A percentile compares a stretch with the other conserved stretches of the same genome.
These are phyloP conservation scores for Aspergillus neotritici DNA, from an alignment of 2,329 filamentous ascomycete species.

Conservation along the genomic window DNA sequence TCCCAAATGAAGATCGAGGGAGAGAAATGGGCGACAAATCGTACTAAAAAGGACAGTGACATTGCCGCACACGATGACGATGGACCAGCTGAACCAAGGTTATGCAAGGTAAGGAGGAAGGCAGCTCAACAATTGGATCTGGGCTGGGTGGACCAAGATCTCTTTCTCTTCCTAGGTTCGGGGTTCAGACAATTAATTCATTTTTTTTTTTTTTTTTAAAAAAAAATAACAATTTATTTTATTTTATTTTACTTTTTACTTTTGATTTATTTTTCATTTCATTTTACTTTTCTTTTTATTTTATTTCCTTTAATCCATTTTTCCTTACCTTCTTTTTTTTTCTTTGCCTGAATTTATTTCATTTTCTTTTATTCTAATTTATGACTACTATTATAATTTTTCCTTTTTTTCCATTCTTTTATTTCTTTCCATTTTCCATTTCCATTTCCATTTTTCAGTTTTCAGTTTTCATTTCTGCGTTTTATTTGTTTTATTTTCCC, in stretches of 20 bases:
- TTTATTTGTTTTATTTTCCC: neutral
- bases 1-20: slow-evolving; percentile 5
- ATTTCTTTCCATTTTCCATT: neutral
- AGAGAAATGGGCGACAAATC: slow-evolving; percentile 14
- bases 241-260: neutral
- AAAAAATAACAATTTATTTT: neutral
- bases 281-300: slow-evolving; percentile 4
- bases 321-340: slow-evolving; percentile 7
- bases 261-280: neutral
- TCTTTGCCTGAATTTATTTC: slow-evolving; percentile 1
- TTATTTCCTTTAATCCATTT: slow-evolving; percentile 1
- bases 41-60: slow-evolving; percentile 18
- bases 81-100: slow-evolving; percentile 25
- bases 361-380: neutral
- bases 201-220: slow-evolving; percentile 1
- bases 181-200: slow-evolving; percentile 10
- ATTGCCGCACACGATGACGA: slow-evolving; percentile 22
- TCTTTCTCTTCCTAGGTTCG: slow-evolving; percentile 14
- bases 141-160: slow-evolving; percentile 14
- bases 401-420: neutral
- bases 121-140: slow-evolving; percentile 19
- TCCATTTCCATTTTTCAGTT: neutral
- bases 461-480: neutral
- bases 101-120: slow-evolving; percentile 23
- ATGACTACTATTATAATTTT: neutral